Base-by-base conservation (phyloP, 805 yeast genomes). In the Phaffomyces thermotolerans region DNA sequence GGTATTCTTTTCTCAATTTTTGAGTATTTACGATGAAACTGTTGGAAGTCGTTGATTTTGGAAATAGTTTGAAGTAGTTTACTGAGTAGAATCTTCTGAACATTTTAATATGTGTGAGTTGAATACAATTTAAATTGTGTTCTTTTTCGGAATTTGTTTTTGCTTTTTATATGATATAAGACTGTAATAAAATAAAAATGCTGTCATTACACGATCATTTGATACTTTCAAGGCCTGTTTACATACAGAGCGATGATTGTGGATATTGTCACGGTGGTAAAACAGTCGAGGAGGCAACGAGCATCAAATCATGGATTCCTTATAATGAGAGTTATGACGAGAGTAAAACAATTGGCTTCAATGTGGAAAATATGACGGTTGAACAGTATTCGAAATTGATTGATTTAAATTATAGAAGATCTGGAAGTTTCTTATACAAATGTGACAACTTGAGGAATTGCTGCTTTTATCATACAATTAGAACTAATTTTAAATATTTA, bases 391-490 rank as follows among this genome's bases (percentile, higher is more conserved):
- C 85, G 54, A 56, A 52, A 18, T 58, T 85, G 50, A 76, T 90
- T 53, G 80, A 87, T 52, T 65, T 70, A 51, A 95, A 95, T 2
- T 88, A 75, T 56, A 75, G 95, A 59, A 67, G 97, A 43, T 83
- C 93, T 29, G 96, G 96, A 0, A 59, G 63, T 2, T 84, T 77
- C 50, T 48, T 83, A 8, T 84, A 78, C 57, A 75, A 72, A 54
- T 78, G 85, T 1, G 96, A 90, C 58, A 60, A 78, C 48, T 56
- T 83, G 27, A 62, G 89, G 34, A 77, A 78, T 35, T 89, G 97
- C 58, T 89, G 97, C 53, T 71, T 90, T 18, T 72, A 80, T 60
- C 86, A 78, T 58, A 82, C 96, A 0, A 85, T 89, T 15, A 61
- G 96, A 42, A 79, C 95, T 0, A 67, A 67, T 20, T 61, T 74